A percentile compares a stretch with the other conserved stretches of the same genome.
Evolutionary conservation across 192 early-diverging fungal species (phyloP).

Genomic region (Cetraspora pellucida): DNA sequence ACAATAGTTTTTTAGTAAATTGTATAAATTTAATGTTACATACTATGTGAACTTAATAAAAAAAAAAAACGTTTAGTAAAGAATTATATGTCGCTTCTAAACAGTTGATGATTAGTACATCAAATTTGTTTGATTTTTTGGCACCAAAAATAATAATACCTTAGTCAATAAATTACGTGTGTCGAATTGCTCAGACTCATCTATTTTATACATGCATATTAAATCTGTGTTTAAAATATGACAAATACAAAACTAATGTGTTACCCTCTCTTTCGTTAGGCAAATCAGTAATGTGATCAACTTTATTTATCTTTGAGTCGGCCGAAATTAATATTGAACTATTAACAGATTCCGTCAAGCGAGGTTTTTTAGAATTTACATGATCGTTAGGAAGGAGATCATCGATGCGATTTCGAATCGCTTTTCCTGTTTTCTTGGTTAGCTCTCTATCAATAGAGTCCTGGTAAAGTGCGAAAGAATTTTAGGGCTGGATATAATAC

Average conservation of each 20-base stretch:
- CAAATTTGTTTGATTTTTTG: neutral
- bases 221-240: no score
- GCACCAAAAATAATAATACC: neutral
- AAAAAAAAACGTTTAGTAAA: no score
- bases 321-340: neutral
- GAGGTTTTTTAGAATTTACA: conserved; percentile 13
- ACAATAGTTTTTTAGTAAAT: no score
- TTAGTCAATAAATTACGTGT: neutral
- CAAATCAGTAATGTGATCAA: no score
- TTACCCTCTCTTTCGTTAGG: no score
- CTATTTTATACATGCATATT: no score
- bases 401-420: neutral
- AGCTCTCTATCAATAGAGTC: conserved; percentile 1
- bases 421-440: conserved; percentile 15
- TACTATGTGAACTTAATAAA: no score
- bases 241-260: no score
- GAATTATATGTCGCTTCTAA: neutral
- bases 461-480: conserved; percentile 7
- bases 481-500: neutral
- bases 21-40: no score
- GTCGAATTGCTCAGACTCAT: neutral
- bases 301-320: no score
- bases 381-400: conserved; percentile 12
- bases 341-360: neutral
- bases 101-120: neutral